Conservation (phyloP, 129 eudicot species). For the Glebionis coronaria region DNA sequence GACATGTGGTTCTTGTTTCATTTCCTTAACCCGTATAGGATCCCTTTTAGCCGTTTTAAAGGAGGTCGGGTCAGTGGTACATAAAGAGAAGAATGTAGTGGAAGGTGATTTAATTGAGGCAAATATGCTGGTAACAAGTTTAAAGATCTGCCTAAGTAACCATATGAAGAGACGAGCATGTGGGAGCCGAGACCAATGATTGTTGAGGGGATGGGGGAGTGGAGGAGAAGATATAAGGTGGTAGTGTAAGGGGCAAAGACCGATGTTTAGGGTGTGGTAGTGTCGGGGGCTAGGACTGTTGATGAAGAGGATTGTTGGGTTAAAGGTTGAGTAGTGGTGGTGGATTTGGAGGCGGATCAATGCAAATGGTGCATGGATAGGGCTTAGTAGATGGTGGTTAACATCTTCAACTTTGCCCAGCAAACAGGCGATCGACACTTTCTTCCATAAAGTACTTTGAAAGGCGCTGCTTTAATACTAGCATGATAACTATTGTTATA, state of each 20-base stretch:
- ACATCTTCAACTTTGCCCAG: too few relatives aligned
- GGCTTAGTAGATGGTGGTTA: too few relatives aligned
- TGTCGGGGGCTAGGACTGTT: neutral
- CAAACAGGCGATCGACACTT: too few relatives aligned
- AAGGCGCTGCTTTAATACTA: too few relatives aligned
- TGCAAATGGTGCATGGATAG: too few relatives aligned
- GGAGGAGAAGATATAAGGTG: neutral
- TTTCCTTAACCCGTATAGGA: conserved; percentile 10
- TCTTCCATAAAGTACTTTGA: too few relatives aligned
- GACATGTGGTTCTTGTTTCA: conserved; percentile 7
- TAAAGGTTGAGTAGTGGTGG: neutral
- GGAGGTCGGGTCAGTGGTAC: conserved; percentile 6
- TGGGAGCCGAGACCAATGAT: neutral
- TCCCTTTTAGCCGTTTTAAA: neutral
- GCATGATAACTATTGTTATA: too few relatives aligned
- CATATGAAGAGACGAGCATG: conserved; percentile 9
- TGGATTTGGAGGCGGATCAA: too few relatives aligned
- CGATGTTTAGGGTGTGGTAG: neutral
- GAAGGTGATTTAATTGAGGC: conserved; percentile 12
- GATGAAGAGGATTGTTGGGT: neutral
- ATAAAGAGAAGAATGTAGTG: neutral
- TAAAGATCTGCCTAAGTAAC: conserved; percentile 2
- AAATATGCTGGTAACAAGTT: conserved; percentile 1
- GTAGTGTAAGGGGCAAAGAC: neutral
- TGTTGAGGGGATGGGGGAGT: conserved; percentile 7